phyloP scores from a whole-genome alignment of 2,329 filamentous ascomycete species.

The Clonostachys chloroleuca region DNA sequence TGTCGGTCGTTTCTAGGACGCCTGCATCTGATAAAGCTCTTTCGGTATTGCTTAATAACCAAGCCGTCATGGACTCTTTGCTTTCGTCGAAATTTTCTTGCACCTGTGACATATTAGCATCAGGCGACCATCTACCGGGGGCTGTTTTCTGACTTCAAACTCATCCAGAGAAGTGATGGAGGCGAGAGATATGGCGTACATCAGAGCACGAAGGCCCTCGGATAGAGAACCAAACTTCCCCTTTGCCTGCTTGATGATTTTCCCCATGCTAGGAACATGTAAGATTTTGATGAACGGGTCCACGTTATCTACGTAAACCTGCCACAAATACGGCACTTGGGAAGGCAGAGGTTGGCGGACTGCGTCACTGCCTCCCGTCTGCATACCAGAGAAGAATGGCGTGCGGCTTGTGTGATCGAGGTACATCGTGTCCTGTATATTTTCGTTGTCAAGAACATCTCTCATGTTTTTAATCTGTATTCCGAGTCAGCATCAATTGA shows the following conservation, averaged over 20 bases:
- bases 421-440: background rate
- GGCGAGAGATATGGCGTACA: background rate
- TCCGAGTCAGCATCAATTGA: background rate
- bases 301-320: constrained; percentile 67
- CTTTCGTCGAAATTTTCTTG: background rate
- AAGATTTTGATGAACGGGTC: constrained; percentile 70
- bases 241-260: constrained; percentile 13
- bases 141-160: constrained; percentile 24
- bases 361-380: background rate
- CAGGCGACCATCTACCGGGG: constrained; percentile 31
- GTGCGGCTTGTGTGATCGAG: background rate
- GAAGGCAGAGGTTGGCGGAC: constrained; percentile 52
- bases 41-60: background rate
- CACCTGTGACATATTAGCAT: constrained; percentile 2
- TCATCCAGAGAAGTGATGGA: background rate
- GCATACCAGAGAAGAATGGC: background rate
- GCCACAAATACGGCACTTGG: constrained; percentile 52
- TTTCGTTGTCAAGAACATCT: no score
- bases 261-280: constrained; percentile 65
- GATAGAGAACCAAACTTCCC: background rate
- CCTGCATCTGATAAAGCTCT: constrained; percentile 46
- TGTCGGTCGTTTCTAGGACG: constrained; percentile 54
- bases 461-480: no score
- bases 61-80: background rate
- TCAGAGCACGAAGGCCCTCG: background rate